Percentiles rank a stretch among this genome's conserved stretches.
Evolutionary conservation across 2,329 filamentous ascomycete species (phyloP).

Genomic region (Fusarium tuaranense): DNA sequence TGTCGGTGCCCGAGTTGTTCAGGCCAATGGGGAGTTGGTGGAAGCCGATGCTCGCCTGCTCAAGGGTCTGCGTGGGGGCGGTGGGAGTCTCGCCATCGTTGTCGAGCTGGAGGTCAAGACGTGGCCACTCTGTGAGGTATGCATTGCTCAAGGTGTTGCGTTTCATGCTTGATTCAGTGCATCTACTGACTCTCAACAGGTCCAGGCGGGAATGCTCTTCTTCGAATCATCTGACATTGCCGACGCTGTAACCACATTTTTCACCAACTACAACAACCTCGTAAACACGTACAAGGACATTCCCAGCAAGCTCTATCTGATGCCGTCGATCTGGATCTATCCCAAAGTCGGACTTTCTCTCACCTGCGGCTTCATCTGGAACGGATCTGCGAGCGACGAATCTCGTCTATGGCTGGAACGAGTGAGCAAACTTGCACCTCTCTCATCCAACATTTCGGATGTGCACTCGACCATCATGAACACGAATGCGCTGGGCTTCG

Average conservation of each 20-base stretch:
- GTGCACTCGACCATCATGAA: not conserved
- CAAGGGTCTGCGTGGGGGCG: slow-evolving; percentile 21
- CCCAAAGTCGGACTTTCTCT: not conserved
- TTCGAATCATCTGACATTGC: slow-evolving; percentile 11
- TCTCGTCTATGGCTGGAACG: slow-evolving; percentile 9
- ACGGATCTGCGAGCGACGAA: slow-evolving; percentile 4
- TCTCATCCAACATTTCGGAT: not conserved
- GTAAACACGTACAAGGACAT: not conserved
- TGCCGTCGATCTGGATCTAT: slow-evolving; percentile 11
- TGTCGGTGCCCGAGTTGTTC: slow-evolving; percentile 15
- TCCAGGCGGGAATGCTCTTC: slow-evolving; percentile 16
- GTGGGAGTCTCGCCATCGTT: slow-evolving; percentile 18
- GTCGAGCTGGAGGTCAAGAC: slow-evolving; percentile 16
- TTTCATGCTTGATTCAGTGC: too few relatives aligned
- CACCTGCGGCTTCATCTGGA: slow-evolving; percentile 15
- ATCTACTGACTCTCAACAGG: not conserved
- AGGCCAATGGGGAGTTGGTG: slow-evolving; percentile 11
- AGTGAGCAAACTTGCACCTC: slow-evolving; percentile 2
- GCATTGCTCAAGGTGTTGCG: not conserved
- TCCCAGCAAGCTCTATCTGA: not conserved
- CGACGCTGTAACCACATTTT: not conserved
- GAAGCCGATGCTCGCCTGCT: slow-evolving; percentile 14
- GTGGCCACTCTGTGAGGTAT: slow-evolving; percentile 11
- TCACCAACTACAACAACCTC: slow-evolving; percentile 13
- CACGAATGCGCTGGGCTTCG: slow-evolving; percentile 9